Evolutionary conservation across 208 protist genomes (phyloP), one percentile per base, ranked within the genome.

Genomic region (Trypanosoma cruzi): DNA sequence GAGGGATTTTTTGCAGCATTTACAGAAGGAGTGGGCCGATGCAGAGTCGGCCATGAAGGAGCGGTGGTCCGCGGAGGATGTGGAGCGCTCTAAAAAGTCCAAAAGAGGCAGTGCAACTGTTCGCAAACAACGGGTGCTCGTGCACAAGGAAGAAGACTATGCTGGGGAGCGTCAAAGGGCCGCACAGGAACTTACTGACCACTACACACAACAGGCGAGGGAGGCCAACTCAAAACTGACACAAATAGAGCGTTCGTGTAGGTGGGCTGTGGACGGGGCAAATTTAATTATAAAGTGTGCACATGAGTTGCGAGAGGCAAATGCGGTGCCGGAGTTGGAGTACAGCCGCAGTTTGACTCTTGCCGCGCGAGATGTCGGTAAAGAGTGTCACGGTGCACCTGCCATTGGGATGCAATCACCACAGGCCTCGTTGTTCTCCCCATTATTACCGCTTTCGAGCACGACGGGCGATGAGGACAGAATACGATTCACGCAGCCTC

Each of bases 221-320:
- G 57, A 68, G 24, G 32, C 90, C 28, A 60, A 84, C 48, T 24
- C 42, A 64, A 72, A 76, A 57, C 56, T 83, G 55, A 29, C 71
- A 54, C 32, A 64, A 0, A 59, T 81, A 22, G 79, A 80, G 54
- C 71, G 74, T 42, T 72, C 81, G 18, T 92, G 85, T 58, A 67
- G 64, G 62, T 86, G 87, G 53, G 80, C 86, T 40, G 79, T 90
- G 54, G 84, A 82, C 5, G 90, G 80, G 22, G 87, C 84, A 32
- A 93, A 92, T 31, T 4, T 86, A 0, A 86, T 95, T 32, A 68
- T 88, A 0, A 81, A 85, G 31, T 82, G 73, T n/a, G 78, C 89
- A 40, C 74, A 77, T 4, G 77, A 74, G 1, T 74, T 95, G 44
- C 72, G 75, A 13, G 64, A 80, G 11, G 80, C 79, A 36, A 52